phyloP scores from a whole-genome alignment of 2,329 filamentous ascomycete genomes.

The Rhynchosporium graminicola region DNA sequence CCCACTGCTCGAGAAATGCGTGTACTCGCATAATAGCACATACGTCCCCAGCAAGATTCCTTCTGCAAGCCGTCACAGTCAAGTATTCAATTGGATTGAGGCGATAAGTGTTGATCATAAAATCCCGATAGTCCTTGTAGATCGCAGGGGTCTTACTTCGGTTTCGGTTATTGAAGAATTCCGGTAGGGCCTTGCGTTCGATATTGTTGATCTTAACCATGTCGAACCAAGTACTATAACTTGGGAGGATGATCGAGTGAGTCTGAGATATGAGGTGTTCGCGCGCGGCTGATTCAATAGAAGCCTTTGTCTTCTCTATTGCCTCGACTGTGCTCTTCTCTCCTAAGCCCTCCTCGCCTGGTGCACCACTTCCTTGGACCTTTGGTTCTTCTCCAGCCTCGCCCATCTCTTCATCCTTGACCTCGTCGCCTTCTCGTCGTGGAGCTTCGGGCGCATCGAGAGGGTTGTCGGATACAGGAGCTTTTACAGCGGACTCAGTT shows the following conservation, averaged over 20 bases:
- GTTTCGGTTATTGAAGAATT: slow-evolving; percentile 98
- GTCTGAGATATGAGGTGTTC: slow-evolving; percentile 92
- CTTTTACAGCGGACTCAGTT: slow-evolving; percentile 50
- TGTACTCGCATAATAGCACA: slow-evolving; percentile 99
- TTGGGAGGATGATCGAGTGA: slow-evolving; percentile 93
- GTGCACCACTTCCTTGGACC: slow-evolving; percentile 47
- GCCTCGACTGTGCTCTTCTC: slow-evolving; percentile 51
- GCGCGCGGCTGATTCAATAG: slow-evolving; percentile 81
- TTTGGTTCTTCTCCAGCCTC: slow-evolving; percentile 59
- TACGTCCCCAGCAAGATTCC: slow-evolving; percentile 94
- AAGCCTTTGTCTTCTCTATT: slow-evolving; percentile 72
- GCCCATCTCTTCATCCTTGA: slow-evolving; percentile 80
- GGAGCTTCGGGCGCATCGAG: slow-evolving; percentile 68
- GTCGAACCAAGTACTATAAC: slow-evolving; percentile 98
- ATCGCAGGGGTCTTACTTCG: slow-evolving; percentile 96
- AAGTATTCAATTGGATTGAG: slow-evolving; percentile 95
- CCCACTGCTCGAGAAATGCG: slow-evolving; percentile 97
- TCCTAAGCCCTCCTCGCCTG: slow-evolving; percentile 41
- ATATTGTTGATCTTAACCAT: slow-evolving; percentile 91
- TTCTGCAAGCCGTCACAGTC: slow-evolving; percentile 91
- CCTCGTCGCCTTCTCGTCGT: slow-evolving; percentile 59
- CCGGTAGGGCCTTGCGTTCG: slow-evolving; percentile 90
- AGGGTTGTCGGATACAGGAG: slow-evolving; percentile 64
- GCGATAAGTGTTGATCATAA: slow-evolving; percentile 99
- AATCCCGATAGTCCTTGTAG: slow-evolving; percentile 98